phyloP scores from a whole-genome alignment of 768 basidiomycete species.

The Lentinula edodes region DNA sequence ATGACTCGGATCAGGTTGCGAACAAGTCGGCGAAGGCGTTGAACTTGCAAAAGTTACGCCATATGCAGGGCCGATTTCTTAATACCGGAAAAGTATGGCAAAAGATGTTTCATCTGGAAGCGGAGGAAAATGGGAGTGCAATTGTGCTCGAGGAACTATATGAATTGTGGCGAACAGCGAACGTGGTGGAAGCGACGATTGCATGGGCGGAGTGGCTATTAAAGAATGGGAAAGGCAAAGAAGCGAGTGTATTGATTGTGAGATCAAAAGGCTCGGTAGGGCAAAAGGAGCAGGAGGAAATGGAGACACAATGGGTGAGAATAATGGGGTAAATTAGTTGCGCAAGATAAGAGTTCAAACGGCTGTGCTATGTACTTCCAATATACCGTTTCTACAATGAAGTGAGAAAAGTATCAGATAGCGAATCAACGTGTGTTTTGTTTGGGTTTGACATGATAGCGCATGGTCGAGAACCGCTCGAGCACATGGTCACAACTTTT shows the following conservation, averaged over 20 bases:
- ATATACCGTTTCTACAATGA: background rate
- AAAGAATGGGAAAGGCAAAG: conserved; percentile 29
- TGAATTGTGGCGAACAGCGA: conserved; percentile 36
- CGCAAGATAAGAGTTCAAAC: background rate
- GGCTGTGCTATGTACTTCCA: background rate
- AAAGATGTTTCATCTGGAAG: conserved; percentile 31
- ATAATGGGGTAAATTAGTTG: background rate
- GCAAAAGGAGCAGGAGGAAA: conserved; percentile 21
- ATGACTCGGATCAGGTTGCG: conserved; percentile 24
- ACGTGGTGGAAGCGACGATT: conserved; percentile 30
- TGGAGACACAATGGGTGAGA: conserved; percentile 30
- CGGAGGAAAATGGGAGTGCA: conserved; percentile 12
- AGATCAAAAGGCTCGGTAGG: conserved; percentile 22
- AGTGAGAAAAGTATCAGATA: background rate
- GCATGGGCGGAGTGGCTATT: conserved; percentile 38
- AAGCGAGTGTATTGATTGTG: conserved; percentile 32
- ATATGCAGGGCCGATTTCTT: conserved; percentile 35
- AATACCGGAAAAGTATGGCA: conserved; percentile 40
- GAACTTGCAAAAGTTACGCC: conserved; percentile 26
- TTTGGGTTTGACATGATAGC: background rate
- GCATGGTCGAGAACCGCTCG: conserved; percentile 5
- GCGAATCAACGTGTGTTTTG: background rate
- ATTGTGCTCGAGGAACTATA: conserved; percentile 30
- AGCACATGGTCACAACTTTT: conserved; percentile 2
- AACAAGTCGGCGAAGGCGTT: conserved; percentile 14